Conservation (phyloP, 2,329 filamentous ascomycete species). For the Alternaria atra region DNA sequence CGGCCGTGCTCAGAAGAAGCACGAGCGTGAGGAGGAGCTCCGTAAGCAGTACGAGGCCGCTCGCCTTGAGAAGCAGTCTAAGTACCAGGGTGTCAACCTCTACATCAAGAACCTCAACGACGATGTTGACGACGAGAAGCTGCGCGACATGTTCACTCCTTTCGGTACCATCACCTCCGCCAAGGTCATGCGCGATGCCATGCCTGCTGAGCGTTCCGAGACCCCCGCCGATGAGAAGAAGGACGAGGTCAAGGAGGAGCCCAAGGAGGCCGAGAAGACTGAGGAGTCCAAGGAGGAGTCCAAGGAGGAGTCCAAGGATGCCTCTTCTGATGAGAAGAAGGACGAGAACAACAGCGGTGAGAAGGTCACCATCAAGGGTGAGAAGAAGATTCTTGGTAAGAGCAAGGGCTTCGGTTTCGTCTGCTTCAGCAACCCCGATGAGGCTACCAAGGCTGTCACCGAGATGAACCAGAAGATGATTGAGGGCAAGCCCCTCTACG, state of each 20-base stretch:
- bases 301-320: conserved; percentile 65
- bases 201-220: conserved; percentile 60
- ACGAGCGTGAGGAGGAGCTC: conserved; percentile 98
- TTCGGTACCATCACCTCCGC: conserved; percentile 97
- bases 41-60: conserved; percentile 98
- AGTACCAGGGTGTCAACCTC: conserved; percentile 99
- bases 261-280: conserved; percentile 59
- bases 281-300: conserved; percentile 67
- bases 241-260: conserved; percentile 62
- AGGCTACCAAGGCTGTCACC: conserved; percentile 97
- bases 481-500: conserved; percentile 94
- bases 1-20: conserved; percentile 99
- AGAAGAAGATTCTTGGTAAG: conserved; percentile 82
- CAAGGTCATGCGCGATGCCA: conserved; percentile 96
- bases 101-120: conserved; percentile 99
- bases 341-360: conserved; percentile 62
- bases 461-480: conserved; percentile 99
- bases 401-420: conserved; percentile 99
- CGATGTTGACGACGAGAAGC: conserved; percentile 96
- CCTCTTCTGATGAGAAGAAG: conserved; percentile 68
- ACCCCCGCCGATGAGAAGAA: conserved; percentile 57
- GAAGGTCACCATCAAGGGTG: conserved; percentile 64
- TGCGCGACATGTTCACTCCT: conserved; percentile 89
- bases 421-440: conserved; percentile 99
- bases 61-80: conserved; percentile 96